These are phyloP conservation scores for Hygrophorus pudorinus DNA, from an alignment of 768 basidiomycete genomes.

Conservation along the genomic window DNA sequence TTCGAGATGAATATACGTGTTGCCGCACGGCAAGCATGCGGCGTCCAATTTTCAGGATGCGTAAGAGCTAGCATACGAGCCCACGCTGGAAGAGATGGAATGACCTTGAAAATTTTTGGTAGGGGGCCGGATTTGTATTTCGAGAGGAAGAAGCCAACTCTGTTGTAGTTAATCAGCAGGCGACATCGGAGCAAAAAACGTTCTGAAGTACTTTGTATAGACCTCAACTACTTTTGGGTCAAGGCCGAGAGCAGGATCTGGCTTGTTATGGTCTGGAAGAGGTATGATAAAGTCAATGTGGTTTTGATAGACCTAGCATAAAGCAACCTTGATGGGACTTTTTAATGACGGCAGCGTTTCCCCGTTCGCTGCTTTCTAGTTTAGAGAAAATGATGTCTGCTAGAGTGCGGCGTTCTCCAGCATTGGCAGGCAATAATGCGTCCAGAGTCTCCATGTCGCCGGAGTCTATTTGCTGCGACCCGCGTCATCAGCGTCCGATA, in stretches of 20 bases:
- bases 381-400: constrained; percentile 98
- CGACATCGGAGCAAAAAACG: not conserved
- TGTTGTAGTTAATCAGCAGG: constrained; percentile 20
- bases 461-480: constrained; percentile 74
- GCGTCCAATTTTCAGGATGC: constrained; percentile 87
- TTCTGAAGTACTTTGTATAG: constrained; percentile 69
- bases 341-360: constrained; percentile 44
- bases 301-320: not conserved
- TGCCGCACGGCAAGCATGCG: constrained; percentile 89
- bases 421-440: constrained; percentile 64
- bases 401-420: constrained; percentile 71
- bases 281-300: constrained; percentile 2
- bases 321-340: constrained; percentile 48
- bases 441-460: constrained; percentile 84
- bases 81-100: constrained; percentile 93
- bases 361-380: constrained; percentile 57
- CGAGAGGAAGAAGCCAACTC: constrained; percentile 76
- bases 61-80: constrained; percentile 92
- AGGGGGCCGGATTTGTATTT: constrained; percentile 91
- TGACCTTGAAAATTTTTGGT: constrained; percentile 96
- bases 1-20: constrained; percentile 94
- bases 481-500: constrained; percentile 8
- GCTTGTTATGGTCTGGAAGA: constrained; percentile 36
- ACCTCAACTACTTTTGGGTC: constrained; percentile 90
- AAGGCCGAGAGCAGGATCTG: constrained; percentile 79